phyloP scores from a whole-genome alignment of 441 rosid species.

The Populus hybrid region DNA sequence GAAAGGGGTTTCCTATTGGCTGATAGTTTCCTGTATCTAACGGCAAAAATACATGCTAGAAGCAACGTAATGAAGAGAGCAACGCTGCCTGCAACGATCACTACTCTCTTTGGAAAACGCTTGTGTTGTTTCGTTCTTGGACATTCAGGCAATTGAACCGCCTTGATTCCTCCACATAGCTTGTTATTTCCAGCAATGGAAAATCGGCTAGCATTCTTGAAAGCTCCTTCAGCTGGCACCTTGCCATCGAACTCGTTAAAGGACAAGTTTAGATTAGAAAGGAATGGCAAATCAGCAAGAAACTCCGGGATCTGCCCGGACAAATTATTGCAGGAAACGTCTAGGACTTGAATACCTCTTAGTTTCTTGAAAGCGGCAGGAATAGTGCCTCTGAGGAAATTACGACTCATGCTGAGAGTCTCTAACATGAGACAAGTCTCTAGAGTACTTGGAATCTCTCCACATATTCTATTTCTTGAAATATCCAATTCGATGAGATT shows the following conservation, averaged over 20 bases:
- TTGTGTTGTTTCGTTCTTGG: not conserved
- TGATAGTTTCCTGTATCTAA: no score
- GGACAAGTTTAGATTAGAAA: not conserved
- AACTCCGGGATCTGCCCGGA: not conserved
- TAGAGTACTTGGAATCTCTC: not conserved
- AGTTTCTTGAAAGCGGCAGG: not conserved
- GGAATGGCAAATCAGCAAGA: not conserved
- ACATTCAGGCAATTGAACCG: not conserved
- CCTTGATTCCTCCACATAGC: slow-evolving; percentile 1
- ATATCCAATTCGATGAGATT: not conserved
- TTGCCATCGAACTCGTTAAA: not conserved
- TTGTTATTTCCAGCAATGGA: not conserved
- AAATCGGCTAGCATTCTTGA: not conserved
- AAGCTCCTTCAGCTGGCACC: not conserved
- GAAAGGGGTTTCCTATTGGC: no score
- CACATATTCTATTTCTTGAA: not conserved
- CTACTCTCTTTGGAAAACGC: no score
- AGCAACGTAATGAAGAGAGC: no score
- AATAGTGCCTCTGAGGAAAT: not conserved
- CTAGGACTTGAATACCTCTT: not conserved
- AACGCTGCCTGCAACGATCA: no score
- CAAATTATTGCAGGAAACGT: not conserved
- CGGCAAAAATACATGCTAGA: no score
- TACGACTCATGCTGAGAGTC: not conserved
- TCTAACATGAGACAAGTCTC: not conserved